phyloP scores from a whole-genome alignment of 176 grass and related monocot genomes.

The Musa itinerans region DNA sequence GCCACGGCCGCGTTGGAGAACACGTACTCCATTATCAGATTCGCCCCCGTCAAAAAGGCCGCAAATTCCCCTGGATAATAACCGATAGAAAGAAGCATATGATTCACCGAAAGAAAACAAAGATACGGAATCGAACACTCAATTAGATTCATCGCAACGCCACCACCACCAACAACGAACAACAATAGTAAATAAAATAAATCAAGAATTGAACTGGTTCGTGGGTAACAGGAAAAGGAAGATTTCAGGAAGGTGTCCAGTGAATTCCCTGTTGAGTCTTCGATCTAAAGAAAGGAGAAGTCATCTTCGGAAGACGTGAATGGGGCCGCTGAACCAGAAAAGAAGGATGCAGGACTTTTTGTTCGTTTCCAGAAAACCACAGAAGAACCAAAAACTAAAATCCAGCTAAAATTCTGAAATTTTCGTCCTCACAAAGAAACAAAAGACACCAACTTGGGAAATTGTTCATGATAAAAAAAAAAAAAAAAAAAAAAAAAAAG shows the following conservation, averaged over 20 bases:
- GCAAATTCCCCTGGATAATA: slow-evolving; percentile 61
- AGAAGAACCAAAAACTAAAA: neutral
- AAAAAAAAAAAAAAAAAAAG: no score
- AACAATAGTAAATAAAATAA: neutral
- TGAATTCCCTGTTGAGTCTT: no score
- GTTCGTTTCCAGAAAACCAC: no score
- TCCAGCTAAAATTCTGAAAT: neutral
- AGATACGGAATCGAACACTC: neutral
- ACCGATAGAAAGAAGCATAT: neutral
- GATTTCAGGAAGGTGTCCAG: no score
- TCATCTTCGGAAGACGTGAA: no score
- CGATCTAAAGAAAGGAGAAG: no score
- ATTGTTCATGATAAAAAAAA: no score
- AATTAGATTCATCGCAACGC: no score
- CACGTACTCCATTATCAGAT: slow-evolving; percentile 97
- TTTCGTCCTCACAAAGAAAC: neutral
- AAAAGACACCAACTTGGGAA: neutral
- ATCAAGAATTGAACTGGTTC: neutral
- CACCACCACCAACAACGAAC: no score
- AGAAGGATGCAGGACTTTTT: no score
- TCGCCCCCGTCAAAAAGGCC: slow-evolving; percentile 84
- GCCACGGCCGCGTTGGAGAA: slow-evolving; percentile 98
- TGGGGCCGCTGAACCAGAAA: no score
- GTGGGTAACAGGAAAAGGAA: neutral
- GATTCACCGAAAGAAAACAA: neutral